Evolutionary conservation across 192 early-diverging fungal genomes (phyloP).

Genomic region (Gonapodya prolifera): DNA sequence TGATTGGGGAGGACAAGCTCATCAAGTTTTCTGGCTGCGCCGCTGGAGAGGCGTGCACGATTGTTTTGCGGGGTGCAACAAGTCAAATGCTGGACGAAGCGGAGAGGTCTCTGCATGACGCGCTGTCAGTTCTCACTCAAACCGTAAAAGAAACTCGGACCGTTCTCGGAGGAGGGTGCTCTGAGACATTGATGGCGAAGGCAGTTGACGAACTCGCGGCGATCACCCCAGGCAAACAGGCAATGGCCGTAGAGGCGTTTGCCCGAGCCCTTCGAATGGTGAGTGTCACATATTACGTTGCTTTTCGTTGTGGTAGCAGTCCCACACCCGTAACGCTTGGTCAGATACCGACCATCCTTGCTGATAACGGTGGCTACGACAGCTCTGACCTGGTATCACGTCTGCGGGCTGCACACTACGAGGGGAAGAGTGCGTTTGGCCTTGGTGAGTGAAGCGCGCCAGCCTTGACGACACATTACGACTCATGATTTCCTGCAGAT

Average conservation of each 20-base stretch:
- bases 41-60: conserved; percentile 94
- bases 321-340: not conserved
- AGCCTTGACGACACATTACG: not conserved
- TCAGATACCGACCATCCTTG: conserved; percentile 92
- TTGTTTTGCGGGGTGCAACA: conserved; percentile 92
- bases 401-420: conserved; percentile 87
- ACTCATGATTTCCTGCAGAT: conserved; percentile 26
- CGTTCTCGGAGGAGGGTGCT: conserved; percentile 89
- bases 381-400: conserved; percentile 82
- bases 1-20: conserved; percentile 96
- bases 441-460: conserved; percentile 29
- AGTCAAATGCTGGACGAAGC: conserved; percentile 92
- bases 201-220: conserved; percentile 89
- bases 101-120: conserved; percentile 94
- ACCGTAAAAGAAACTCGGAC: conserved; percentile 89
- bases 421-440: conserved; percentile 60
- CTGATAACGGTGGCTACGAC: conserved; percentile 96
- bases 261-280: conserved; percentile 68
- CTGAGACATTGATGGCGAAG: conserved; percentile 95
- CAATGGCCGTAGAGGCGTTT: conserved; percentile 90
- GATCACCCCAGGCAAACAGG: conserved; percentile 85
- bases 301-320: conserved; percentile 12
- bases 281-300: not conserved
- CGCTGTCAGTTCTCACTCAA: conserved; percentile 88
- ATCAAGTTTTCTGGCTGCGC: conserved; percentile 95